Base-by-base conservation (phyloP, 768 basidiomycete species). In the Fistulinella prunicolor region DNA sequence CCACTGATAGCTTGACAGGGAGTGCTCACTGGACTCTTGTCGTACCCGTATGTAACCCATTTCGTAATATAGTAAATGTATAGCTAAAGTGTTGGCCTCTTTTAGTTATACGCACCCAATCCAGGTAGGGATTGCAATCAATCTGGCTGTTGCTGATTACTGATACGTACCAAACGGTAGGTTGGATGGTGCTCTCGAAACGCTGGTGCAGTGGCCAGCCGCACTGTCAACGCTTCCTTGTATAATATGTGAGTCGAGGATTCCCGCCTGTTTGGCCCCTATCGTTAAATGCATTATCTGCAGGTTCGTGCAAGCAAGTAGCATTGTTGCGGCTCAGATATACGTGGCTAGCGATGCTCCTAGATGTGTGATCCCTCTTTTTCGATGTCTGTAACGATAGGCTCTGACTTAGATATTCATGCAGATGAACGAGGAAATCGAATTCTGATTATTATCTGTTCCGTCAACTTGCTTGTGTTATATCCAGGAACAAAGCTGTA, bases 141-240 rank as follows among this genome's bases (percentile, higher is more conserved):
- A 26, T 19, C 10, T 2, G n/a, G 10, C 12, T 0, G 19, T 41
- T 4, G 29, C 5, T 26, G 17, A 29, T 6, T 14, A 9, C 29
- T 46, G 16, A 45, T 0, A 9, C 13, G 13, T n/a, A n/a, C n/a
- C 12, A 19, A 17, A 14, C 37, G 8, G 42, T 32, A 70, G 67
- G 77, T 81, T 9, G 79, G 65, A 17, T 82, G 79, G 81, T 79
- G 78, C 54, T 82, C 80, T 14, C 75, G 79, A 24, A 82, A 83
- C 49, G 69, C 80, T 0, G 81, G 80, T 23, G 78, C 72, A 3
- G 81, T 83, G 9, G 79, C 80, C 6, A 78, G 78, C 47, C 70
- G 81, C 12, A 82, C 80, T 0, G 79, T 82, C 40, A 80, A 78
- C 45, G 80, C 78, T 0, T 81, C 81, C 2, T 41, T 82, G 41